Conservation (phyloP, 805 yeast species). For the Yamadazyma paraphyllophila region DNA sequence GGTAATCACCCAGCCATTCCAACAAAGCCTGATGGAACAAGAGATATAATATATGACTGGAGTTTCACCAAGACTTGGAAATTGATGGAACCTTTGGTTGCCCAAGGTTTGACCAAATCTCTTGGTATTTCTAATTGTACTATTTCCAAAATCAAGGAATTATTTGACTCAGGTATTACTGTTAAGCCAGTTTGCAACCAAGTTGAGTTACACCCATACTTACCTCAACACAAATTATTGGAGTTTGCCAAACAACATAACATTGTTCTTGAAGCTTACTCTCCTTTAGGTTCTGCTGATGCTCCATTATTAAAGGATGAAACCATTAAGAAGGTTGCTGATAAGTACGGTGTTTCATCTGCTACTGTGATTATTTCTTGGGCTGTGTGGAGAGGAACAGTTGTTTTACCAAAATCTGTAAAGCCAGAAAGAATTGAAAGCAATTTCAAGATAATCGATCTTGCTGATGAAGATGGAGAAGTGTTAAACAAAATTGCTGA, state of each 20-base stretch:
- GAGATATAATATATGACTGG: slow-evolving; percentile 32
- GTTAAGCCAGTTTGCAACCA: slow-evolving; percentile 69
- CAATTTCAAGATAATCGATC: slow-evolving; percentile 34
- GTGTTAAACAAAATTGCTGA: slow-evolving; percentile 24
- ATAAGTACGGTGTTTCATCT: slow-evolving; percentile 40
- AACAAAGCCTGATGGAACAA: slow-evolving; percentile 32
- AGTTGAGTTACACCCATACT: slow-evolving; percentile 60
- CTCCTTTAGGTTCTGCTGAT: slow-evolving; percentile 66
- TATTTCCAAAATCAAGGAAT: slow-evolving; percentile 37
- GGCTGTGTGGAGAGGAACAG: slow-evolving; percentile 58
- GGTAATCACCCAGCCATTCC: slow-evolving; percentile 34
- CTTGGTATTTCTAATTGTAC: slow-evolving; percentile 80
- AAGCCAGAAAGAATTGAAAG: slow-evolving; percentile 28
- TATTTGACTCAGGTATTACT: slow-evolving; percentile 50
- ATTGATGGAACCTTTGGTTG: slow-evolving; percentile 55
- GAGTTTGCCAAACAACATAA: slow-evolving; percentile 43
- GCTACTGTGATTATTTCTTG: slow-evolving; percentile 60
- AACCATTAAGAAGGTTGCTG: slow-evolving; percentile 42
- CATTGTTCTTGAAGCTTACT: slow-evolving; percentile 60
- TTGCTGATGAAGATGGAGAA: slow-evolving; percentile 37
- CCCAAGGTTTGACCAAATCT: slow-evolving; percentile 54
- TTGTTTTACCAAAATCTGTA: slow-evolving; percentile 43
- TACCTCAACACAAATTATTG: slow-evolving; percentile 47
- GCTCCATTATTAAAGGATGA: slow-evolving; percentile 53
- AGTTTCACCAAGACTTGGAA: slow-evolving; percentile 53